Conservation (phyloP, 148 eudicot species). For the Cornus suecica region DNA sequence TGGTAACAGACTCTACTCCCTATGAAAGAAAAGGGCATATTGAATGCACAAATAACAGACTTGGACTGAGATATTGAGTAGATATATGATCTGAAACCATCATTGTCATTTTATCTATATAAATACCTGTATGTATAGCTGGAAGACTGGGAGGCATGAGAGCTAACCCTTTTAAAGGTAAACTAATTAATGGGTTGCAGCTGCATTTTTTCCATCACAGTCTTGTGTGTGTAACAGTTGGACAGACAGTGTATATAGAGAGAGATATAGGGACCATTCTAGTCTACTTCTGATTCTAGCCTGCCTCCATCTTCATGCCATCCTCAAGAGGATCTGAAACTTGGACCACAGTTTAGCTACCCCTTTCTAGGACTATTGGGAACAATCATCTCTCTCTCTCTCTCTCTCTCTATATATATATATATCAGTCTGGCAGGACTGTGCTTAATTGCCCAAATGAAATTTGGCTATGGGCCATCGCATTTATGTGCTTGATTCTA, state of each 20-base stretch:
- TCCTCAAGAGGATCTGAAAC: background rate
- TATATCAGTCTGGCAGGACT: background rate
- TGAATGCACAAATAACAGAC: conserved; percentile 8
- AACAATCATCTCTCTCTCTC: background rate
- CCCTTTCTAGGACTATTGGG: background rate
- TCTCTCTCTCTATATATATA: background rate
- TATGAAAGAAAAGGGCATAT: conserved; percentile 1
- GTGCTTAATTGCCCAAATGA: background rate
- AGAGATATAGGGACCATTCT: background rate
- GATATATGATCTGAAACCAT: background rate
- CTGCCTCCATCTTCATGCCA: background rate
- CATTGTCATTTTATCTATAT: background rate
- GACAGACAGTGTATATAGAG: background rate
- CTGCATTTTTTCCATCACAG: background rate
- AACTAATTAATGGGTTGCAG: background rate
- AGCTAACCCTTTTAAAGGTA: background rate
- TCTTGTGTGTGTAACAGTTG: background rate
- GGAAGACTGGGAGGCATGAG: background rate
- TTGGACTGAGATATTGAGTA: conserved; percentile 6
- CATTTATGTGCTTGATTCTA: no score
- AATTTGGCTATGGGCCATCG: no score
- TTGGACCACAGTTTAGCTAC: background rate
- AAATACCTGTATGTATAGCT: background rate
- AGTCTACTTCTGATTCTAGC: no score
- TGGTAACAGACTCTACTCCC: background rate